A percentile compares a stretch with the other conserved stretches of the same genome.
Conservation (phyloP, 371 early-diverging fungal species). For the Entomophthora muscae region DNA sequence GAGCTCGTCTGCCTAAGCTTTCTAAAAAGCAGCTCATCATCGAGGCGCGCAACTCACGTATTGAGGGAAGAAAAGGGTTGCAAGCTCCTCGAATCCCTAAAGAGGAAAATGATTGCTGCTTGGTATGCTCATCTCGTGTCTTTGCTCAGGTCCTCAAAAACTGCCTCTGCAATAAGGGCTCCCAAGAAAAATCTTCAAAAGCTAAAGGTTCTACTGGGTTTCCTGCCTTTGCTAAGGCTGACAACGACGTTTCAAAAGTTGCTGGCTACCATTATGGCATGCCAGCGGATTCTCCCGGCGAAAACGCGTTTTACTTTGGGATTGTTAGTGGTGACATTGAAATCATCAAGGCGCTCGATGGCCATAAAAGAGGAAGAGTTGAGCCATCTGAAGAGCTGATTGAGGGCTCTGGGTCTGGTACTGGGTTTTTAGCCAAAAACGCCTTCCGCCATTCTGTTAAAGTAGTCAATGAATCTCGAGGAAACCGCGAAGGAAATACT, state of each 20-base stretch:
- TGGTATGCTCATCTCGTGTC: conserved; percentile 17
- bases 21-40: neutral
- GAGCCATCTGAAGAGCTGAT: conserved; percentile 14
- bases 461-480: conserved; percentile 38
- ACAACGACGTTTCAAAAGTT: too few relatives aligned
- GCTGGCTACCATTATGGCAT: too few relatives aligned
- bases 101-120: conserved; percentile 17
- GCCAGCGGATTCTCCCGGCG: too few relatives aligned
- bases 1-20: neutral
- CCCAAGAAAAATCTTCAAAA: too few relatives aligned
- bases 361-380: conserved; percentile 4
- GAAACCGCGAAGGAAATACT: conserved; percentile 35
- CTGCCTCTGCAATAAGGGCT: too few relatives aligned
- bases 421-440: conserved; percentile 21
- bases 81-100: neutral
- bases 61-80: too few relatives aligned
- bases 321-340: too few relatives aligned
- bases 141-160: conserved; percentile 17
- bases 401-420: conserved; percentile 12
- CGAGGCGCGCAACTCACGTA: too few relatives aligned
- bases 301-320: too few relatives aligned
- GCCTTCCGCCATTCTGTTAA: conserved; percentile 23
- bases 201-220: too few relatives aligned
- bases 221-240: too few relatives aligned
- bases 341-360: too few relatives aligned